These are phyloP conservation scores for Pythium sp. DNA, from an alignment of 352 stramenopile genomes.

Conservation along the genomic window DNA sequence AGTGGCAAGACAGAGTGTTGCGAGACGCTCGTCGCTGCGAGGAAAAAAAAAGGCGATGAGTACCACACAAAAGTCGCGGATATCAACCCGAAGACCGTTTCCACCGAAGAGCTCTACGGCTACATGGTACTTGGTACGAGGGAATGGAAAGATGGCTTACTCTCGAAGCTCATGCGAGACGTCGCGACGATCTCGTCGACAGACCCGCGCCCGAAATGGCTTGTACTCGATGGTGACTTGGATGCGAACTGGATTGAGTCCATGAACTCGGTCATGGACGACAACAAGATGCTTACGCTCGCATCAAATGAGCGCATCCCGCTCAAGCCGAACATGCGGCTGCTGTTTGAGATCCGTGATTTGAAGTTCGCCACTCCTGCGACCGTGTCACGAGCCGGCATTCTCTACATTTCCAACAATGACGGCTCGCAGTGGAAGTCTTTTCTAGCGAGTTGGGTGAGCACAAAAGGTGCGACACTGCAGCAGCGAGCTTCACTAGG, in stretches of 20 bases:
- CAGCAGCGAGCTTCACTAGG: slow-evolving; percentile 51
- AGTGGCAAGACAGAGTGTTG: slow-evolving; percentile 94
- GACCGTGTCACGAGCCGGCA: slow-evolving; percentile 93
- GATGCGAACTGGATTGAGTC: slow-evolving; percentile 88
- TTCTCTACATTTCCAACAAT: slow-evolving; percentile 93
- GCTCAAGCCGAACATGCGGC: slow-evolving; percentile 92
- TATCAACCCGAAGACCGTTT: slow-evolving; percentile 95
- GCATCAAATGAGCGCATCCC: slow-evolving; percentile 96
- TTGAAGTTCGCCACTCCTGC: slow-evolving; percentile 93
- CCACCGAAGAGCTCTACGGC: slow-evolving; percentile 95
- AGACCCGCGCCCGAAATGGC: slow-evolving; percentile 89
- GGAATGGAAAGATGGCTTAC: slow-evolving; percentile 95
- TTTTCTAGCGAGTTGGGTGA: slow-evolving; percentile 91
- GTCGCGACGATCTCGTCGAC: slow-evolving; percentile 61
- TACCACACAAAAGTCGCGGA: slow-evolving; percentile 77
- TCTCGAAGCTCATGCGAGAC: slow-evolving; percentile 94
- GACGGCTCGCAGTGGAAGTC: slow-evolving; percentile 91
- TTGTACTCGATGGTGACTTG: slow-evolving; percentile 92
- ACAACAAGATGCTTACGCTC: slow-evolving; percentile 88
- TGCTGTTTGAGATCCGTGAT: slow-evolving; percentile 96
- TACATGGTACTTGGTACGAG: slow-evolving; percentile 93
- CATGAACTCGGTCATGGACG: slow-evolving; percentile 91
- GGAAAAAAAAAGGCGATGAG: slow-evolving; percentile 68
- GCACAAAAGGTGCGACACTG: slow-evolving; percentile 57
- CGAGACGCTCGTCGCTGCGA: slow-evolving; percentile 83